Evolutionary conservation across 1,284 basidiomycete species (phyloP).

Genomic region (Sanghuangporus baumii): DNA sequence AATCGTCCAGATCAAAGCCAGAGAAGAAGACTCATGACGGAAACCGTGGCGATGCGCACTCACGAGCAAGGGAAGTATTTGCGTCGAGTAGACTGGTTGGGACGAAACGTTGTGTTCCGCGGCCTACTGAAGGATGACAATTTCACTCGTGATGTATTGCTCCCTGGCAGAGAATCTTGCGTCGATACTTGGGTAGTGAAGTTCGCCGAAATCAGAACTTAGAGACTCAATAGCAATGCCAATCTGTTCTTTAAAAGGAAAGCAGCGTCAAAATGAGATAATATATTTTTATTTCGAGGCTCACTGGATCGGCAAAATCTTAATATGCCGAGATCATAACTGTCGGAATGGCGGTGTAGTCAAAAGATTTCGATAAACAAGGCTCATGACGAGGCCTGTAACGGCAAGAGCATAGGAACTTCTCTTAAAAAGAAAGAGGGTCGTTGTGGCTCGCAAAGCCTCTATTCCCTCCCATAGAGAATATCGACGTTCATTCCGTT

Average conservation of each 20-base stretch:
- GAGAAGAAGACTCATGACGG: conserved; percentile 35
- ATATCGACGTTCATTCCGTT: no score
- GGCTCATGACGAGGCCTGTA: background rate
- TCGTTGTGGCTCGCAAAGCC: background rate
- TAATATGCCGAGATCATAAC: background rate
- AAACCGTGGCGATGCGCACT: conserved; percentile 28
- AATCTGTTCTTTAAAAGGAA: background rate
- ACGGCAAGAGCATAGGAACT: no score
- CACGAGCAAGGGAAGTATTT: conserved; percentile 6
- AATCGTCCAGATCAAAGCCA: conserved; percentile 29
- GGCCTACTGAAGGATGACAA: conserved; percentile 53
- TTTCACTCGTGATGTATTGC: conserved; percentile 40
- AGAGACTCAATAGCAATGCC: background rate
- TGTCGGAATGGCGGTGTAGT: background rate
- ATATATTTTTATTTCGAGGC: no score
- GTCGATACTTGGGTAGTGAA: conserved; percentile 36
- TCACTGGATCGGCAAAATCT: background rate
- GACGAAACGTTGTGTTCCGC: conserved; percentile 46
- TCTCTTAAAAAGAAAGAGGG: no score
- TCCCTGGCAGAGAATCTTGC: conserved; percentile 35
- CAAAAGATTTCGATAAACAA: background rate
- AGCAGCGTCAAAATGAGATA: background rate
- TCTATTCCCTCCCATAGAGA: background rate
- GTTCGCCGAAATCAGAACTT: conserved; percentile 22
- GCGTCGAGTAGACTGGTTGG: conserved; percentile 49